Evolutionary conservation across 179 eudicot genomes (phyloP).

Genomic region (Beta lomatogona): DNA sequence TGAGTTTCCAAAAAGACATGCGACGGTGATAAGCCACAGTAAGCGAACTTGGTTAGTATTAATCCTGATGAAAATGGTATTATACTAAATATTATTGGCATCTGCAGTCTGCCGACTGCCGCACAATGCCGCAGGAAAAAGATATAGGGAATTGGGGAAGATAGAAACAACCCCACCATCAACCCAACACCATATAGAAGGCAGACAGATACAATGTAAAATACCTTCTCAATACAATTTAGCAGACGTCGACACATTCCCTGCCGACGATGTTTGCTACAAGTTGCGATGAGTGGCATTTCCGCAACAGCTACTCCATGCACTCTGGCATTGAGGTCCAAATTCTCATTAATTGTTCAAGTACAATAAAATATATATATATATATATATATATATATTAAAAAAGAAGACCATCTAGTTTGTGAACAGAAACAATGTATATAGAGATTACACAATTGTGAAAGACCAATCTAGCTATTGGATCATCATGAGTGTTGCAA

Average conservation of each 20-base stretch:
- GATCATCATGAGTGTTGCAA: background rate
- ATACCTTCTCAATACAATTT: constrained; percentile 77
- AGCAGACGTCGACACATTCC: constrained; percentile 93
- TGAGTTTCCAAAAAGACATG: background rate
- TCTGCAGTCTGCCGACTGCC: background rate
- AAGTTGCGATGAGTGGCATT: constrained; percentile 94
- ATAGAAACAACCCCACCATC: background rate
- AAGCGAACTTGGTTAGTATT: background rate
- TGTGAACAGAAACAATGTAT: constrained; percentile 11
- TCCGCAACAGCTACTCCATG: constrained; percentile 88
- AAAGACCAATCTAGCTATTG: background rate
- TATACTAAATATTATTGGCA: background rate
- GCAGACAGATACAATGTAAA: constrained; percentile 12
- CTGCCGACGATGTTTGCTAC: constrained; percentile 81
- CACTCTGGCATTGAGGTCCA: constrained; percentile 51
- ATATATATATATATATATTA: no score
- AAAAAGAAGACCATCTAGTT: no score
- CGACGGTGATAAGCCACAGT: background rate
- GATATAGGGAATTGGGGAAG: background rate
- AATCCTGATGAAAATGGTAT: background rate
- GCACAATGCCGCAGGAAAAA: background rate
- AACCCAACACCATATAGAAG: background rate
- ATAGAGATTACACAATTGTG: background rate
- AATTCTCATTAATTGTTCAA: constrained; percentile 10
- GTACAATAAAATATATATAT: background rate